phyloP scores from a whole-genome alignment of 2,329 filamentous ascomycete species.

The Paraphoma chrysanthemicola region DNA sequence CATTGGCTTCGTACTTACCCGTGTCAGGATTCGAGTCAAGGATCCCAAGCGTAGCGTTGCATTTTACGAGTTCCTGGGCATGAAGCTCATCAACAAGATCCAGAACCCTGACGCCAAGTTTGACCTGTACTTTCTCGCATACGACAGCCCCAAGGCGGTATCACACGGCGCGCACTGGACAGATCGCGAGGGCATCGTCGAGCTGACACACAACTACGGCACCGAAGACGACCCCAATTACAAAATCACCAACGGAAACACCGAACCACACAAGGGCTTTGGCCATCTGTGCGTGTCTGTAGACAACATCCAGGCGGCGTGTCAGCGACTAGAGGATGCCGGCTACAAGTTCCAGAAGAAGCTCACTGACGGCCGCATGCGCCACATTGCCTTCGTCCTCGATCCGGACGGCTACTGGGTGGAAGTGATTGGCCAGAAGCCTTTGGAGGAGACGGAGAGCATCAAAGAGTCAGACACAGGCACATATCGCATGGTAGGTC shows the following conservation, averaged over 20 bases:
- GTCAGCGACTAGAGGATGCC: slow-evolving; percentile 85
- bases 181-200: slow-evolving; percentile 88
- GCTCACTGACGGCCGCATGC: slow-evolving; percentile 76
- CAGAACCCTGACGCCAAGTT: slow-evolving; percentile 88
- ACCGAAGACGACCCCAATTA: slow-evolving; percentile 85
- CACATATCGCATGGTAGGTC: slow-evolving; percentile 71
- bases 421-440: slow-evolving; percentile 78
- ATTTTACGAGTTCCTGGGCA: slow-evolving; percentile 92
- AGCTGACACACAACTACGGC: slow-evolving; percentile 85
- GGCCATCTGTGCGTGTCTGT: slow-evolving; percentile 81
- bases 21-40: slow-evolving; percentile 75
- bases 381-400: slow-evolving; percentile 84
- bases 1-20: slow-evolving; percentile 15
- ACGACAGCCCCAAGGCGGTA: slow-evolving; percentile 77
- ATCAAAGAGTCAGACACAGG: slow-evolving; percentile 74
- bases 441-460: slow-evolving; percentile 73
- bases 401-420: slow-evolving; percentile 81
- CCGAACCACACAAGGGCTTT: slow-evolving; percentile 84
- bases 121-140: slow-evolving; percentile 93
- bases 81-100: slow-evolving; percentile 82
- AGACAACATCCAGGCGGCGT: slow-evolving; percentile 80
- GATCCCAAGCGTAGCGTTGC: slow-evolving; percentile 84
- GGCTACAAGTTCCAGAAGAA: slow-evolving; percentile 97
- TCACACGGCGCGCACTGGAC: slow-evolving; percentile 76
- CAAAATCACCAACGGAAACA: slow-evolving; percentile 86